Evolutionary conservation across 2,329 filamentous ascomycete genomes (phyloP).

Genomic region (Macrophomina tecta): DNA sequence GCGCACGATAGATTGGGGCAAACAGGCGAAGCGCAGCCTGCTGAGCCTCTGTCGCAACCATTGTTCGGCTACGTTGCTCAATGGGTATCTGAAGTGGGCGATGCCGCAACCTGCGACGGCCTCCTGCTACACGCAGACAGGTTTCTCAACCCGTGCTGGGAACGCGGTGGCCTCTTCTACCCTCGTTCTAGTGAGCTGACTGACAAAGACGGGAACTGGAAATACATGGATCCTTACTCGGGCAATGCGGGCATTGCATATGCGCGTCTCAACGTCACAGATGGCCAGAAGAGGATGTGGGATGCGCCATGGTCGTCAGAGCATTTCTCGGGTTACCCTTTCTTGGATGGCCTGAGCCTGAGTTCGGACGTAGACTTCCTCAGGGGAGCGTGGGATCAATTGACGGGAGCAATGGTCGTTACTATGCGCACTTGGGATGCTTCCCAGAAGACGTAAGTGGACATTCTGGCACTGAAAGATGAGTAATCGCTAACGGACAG

Average conservation of each 20-base stretch:
- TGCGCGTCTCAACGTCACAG: slow-evolving; percentile 43
- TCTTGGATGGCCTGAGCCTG: slow-evolving; percentile 34
- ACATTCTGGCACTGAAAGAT: not conserved
- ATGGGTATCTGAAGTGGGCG: slow-evolving; percentile 45
- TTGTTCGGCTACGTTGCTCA: slow-evolving; percentile 39
- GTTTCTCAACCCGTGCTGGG: slow-evolving; percentile 40
- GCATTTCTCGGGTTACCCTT: slow-evolving; percentile 33
- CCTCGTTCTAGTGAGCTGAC: slow-evolving; percentile 34
- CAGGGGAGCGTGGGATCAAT: slow-evolving; percentile 33
- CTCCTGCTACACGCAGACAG: slow-evolving; percentile 39
- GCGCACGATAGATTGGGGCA: not conserved
- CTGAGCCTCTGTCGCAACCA: slow-evolving; percentile 25
- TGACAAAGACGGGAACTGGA: slow-evolving; percentile 36
- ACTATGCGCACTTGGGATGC: slow-evolving; percentile 33
- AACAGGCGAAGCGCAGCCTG: not conserved
- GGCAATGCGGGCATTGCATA: slow-evolving; percentile 48
- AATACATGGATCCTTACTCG: slow-evolving; percentile 43
- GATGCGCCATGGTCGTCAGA: slow-evolving; percentile 40
- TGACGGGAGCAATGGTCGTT: slow-evolving; percentile 29
- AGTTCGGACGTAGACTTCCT: slow-evolving; percentile 35
- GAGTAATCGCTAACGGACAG: not conserved
- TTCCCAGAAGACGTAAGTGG: not conserved
- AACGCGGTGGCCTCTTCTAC: slow-evolving; percentile 46
- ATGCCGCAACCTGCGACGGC: slow-evolving; percentile 31
- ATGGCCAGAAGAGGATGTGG: slow-evolving; percentile 47